A percentile compares a stretch with the other conserved stretches of the same genome.
Conservation (phyloP, 805 yeast genomes). For the Starmerella powellii region DNA sequence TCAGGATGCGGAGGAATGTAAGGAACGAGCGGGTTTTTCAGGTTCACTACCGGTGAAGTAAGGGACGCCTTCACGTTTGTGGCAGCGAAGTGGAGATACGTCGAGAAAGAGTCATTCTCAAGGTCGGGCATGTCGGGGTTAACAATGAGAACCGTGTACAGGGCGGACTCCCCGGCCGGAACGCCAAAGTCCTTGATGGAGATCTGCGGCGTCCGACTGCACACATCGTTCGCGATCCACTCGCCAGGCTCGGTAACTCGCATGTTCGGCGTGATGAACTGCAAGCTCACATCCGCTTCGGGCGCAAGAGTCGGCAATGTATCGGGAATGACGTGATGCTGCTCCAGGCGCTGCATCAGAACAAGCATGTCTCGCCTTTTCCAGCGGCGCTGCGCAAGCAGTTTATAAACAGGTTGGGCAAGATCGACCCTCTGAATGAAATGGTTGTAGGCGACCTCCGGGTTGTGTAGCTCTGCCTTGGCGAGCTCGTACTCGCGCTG, state of each 20-base stretch:
- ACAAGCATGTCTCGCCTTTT: constrained; percentile 55
- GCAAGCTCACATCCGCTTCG: constrained; percentile 56
- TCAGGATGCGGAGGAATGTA: constrained; percentile 83
- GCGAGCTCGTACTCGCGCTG: constrained; percentile 31
- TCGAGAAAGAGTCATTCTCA: constrained; percentile 50
- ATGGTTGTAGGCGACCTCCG: constrained; percentile 69
- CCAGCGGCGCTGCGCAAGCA: constrained; percentile 61
- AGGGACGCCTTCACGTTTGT: constrained; percentile 51
- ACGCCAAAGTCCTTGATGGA: constrained; percentile 60
- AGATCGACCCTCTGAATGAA: constrained; percentile 44
- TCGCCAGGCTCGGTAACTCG: constrained; percentile 73
- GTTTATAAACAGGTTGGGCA: constrained; percentile 67
- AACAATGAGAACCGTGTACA: constrained; percentile 68
- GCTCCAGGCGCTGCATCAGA: constrained; percentile 84
- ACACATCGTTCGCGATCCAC: constrained; percentile 58
- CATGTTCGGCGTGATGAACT: constrained; percentile 32
- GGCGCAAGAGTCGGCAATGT: constrained; percentile 85
- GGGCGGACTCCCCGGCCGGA: constrained; percentile 29
- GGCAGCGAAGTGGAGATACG: constrained; percentile 68
- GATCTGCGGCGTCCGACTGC: constrained; percentile 64
- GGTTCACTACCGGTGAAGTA: constrained; percentile 43
- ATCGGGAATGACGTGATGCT: constrained; percentile 77
- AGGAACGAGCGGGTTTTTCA: constrained; percentile 35
- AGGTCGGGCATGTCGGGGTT: constrained; percentile 88
- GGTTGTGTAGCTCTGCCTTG: constrained; percentile 63